A percentile compares a stretch with the other conserved stretches of the same genome.
Conservation (phyloP, 192 early-diverging fungal genomes). For the Coemansia sp. region DNA sequence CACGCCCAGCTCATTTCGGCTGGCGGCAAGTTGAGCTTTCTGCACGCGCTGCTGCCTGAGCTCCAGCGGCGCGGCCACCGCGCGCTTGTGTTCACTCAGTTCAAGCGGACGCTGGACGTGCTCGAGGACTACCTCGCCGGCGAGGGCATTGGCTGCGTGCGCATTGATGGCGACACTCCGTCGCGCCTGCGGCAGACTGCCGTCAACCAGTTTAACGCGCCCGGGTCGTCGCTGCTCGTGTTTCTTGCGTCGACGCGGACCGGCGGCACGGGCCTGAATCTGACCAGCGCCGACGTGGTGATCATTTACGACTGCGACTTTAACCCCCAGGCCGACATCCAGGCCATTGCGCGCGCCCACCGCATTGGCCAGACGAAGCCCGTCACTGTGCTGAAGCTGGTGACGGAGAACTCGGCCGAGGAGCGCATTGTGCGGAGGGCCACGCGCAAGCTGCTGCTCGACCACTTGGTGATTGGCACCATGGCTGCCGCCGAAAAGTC, state of each 20-base stretch:
- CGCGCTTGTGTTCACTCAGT: conserved; percentile 94
- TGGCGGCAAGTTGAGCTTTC: conserved; percentile 92
- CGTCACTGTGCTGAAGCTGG: conserved; percentile 93
- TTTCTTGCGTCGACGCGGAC: conserved; percentile 94
- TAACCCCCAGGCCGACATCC: conserved; percentile 94
- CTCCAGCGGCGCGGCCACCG: conserved; percentile 88
- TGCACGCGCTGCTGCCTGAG: conserved; percentile 87
- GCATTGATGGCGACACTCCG: conserved; percentile 87
- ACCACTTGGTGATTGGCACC: conserved; percentile 85
- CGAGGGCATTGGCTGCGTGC: conserved; percentile 74
- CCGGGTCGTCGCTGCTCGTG: conserved; percentile 79
- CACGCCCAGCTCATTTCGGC: conserved; percentile 80
- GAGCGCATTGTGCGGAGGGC: conserved; percentile 95
- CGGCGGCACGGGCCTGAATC: conserved; percentile 92
- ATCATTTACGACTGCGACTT: conserved; percentile 92
- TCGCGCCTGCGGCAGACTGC: conserved; percentile 78
- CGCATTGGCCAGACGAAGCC: conserved; percentile 95
- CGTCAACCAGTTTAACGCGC: conserved; percentile 93
- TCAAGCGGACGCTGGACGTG: conserved; percentile 91
- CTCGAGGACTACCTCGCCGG: conserved; percentile 84
- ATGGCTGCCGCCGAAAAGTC: conserved; percentile 78
- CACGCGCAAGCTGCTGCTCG: conserved; percentile 95
- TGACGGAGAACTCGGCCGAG: conserved; percentile 94
- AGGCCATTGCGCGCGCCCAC: conserved; percentile 96
- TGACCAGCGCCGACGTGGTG: conserved; percentile 93